Evolutionary conservation across 129 eudicot species (phyloP).

Genomic region (Calendula officinalis): DNA sequence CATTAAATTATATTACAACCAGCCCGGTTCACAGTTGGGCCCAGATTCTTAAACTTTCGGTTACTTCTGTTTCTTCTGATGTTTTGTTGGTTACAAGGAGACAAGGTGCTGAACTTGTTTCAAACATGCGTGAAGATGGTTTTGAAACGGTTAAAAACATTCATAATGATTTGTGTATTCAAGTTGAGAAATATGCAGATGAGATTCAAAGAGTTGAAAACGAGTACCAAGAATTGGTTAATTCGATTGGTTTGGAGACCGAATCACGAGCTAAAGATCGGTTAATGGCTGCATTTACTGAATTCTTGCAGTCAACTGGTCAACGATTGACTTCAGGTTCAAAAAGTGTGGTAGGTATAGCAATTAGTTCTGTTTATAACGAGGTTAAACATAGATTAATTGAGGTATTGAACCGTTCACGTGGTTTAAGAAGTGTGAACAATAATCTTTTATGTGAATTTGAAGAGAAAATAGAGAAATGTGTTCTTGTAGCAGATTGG

Average conservation of each 20-base stretch:
- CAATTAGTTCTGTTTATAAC: conserved; percentile 59
- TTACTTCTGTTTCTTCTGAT: conserved; percentile 65
- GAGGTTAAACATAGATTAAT: conserved; percentile 65
- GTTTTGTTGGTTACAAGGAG: conserved; percentile 54
- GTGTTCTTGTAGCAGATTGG: conserved; percentile 73
- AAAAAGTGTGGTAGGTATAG: conserved; percentile 44
- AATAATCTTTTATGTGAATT: conserved; percentile 42
- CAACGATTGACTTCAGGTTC: conserved; percentile 26
- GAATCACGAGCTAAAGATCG: conserved; percentile 69
- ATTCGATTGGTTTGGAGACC: conserved; percentile 68
- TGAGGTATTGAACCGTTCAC: conserved; percentile 46
- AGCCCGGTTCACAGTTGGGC: conserved; percentile 95
- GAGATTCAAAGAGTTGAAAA: conserved; percentile 79
- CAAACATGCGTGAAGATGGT: conserved; percentile 40
- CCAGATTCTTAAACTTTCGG: conserved; percentile 65
- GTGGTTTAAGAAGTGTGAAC: conserved; percentile 38
- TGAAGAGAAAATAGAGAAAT: conserved; percentile 90
- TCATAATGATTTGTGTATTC: conserved; percentile 73
- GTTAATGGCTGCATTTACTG: conserved; percentile 56
- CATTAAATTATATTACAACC: conserved; percentile 83
- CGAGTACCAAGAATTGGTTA: conserved; percentile 63
- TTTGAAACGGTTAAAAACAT: conserved; percentile 45
- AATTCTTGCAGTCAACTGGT: conserved; percentile 57
- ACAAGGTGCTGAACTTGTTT: conserved; percentile 80
- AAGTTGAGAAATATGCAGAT: conserved; percentile 67